phyloP scores from a whole-genome alignment of 768 basidiomycete species.

The Pilatotrama ljubarskyi region DNA sequence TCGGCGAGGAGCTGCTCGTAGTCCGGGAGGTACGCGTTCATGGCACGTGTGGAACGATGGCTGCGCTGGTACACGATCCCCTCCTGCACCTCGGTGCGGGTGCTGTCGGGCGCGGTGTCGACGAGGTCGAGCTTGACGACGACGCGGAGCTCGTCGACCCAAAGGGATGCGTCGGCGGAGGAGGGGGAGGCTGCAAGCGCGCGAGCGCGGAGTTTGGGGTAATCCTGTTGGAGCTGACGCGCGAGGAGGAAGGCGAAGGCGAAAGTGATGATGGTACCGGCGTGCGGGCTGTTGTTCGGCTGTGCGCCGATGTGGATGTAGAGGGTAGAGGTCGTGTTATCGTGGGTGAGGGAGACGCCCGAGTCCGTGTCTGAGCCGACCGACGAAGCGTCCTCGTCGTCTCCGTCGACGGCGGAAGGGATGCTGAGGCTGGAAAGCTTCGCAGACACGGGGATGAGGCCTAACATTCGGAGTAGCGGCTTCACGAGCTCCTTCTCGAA shows the following conservation, averaged over 20 bases:
- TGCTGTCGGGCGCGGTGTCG: conserved; percentile 30
- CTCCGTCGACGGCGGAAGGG: background rate
- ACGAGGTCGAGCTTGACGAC: conserved; percentile 31
- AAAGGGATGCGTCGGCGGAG: background rate
- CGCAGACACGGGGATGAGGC: conserved; percentile 3
- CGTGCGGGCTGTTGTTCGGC: conserved; percentile 36
- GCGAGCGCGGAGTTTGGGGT: conserved; percentile 7
- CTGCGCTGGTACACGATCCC: conserved; percentile 31
- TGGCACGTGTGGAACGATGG: conserved; percentile 26
- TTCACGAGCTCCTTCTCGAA: conserved; percentile 19
- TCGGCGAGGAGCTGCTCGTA: conserved; percentile 24
- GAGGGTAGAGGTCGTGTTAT: background rate
- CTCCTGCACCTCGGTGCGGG: conserved; percentile 4
- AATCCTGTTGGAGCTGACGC: conserved; percentile 17
- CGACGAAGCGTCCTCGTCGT: background rate
- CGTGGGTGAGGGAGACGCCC: background rate
- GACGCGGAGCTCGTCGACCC: conserved; percentile 6
- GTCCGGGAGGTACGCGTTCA: conserved; percentile 24
- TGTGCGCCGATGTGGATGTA: conserved; percentile 33
- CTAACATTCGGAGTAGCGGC: conserved; percentile 6
- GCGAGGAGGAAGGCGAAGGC: conserved; percentile 31
- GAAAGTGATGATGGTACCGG: conserved; percentile 33
- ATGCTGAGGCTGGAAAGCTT: background rate
- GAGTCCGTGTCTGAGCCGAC: background rate
- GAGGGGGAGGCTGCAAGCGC: background rate